Evolutionary conservation across 192 early-diverging fungal species (phyloP), one percentile per base, ranked within the genome.

Genomic region (Coemansia erecta): DNA sequence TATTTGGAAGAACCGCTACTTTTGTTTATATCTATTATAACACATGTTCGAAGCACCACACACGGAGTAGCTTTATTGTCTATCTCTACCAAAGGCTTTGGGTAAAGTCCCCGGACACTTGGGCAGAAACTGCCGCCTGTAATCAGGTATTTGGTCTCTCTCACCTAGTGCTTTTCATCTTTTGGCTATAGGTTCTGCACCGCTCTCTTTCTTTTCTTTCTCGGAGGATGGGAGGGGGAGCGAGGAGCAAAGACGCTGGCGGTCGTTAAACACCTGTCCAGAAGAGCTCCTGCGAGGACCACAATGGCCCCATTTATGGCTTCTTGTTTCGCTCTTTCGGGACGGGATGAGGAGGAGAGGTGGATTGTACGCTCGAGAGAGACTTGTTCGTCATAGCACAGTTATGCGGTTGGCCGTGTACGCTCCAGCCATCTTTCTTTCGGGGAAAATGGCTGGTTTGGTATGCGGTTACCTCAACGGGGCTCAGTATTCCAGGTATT

Each of bases 51-150:
- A 78, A 78, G 75, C 69, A 44, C 64, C 54, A 78, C 75, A 78
- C 59, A 78, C 75, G 54, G 24, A 78, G 66, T 70, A 58, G 48
- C 47, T 49, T 49, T 23, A 11, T 18, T 58, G 60, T 58, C 59
- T 62, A 66, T 54, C 56, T 56, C 18, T 50, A 19, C 12, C 44
- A 4, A 56, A 26, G 56, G 75, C 75, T 78, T 78, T 78, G 70
- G 75, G 75, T 69, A 78, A 78, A 78, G 75, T 78, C 75, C 75
- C 75, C 75, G 75, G 75, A 78, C 75, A 40, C 28, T 52, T 51
- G 75, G 75, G 75, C 75, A 78, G 75, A 78, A 78, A 78, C 69
- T 78, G 75, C 75, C 75, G 66, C 75, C 75, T 72, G 70, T 78
- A 78, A 78, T 66, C 26, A 72, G 75, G 75, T 78, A 78, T 68